Percentiles rank a stretch among this genome's conserved stretches.
Evolutionary conservation across 1,284 basidiomycete genomes (phyloP).

Genomic region (Puccinia brachypodii): DNA sequence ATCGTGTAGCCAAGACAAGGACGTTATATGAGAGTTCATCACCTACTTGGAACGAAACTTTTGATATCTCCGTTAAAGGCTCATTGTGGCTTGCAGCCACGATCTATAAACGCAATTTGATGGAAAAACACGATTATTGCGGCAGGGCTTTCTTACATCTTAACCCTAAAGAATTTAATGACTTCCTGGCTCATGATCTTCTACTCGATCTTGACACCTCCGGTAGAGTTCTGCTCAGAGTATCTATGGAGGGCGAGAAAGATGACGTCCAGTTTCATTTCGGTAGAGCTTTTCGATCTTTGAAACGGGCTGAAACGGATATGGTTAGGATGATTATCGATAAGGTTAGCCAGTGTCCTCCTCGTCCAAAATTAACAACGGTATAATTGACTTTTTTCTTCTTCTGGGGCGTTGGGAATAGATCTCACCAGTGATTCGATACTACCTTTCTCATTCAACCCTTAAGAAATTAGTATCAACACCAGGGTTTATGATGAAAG

Average conservation of each 20-base stretch:
- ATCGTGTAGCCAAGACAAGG: slow-evolving; percentile 86
- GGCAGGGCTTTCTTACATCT: slow-evolving; percentile 89
- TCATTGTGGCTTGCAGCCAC: slow-evolving; percentile 96
- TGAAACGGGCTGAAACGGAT: slow-evolving; percentile 91
- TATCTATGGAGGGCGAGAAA: slow-evolving; percentile 98
- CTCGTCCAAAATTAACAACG: too few relatives aligned
- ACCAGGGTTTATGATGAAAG: slow-evolving; percentile 39
- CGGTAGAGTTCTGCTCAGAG: slow-evolving; percentile 78
- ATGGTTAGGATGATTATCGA: slow-evolving; percentile 97
- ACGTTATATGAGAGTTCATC: slow-evolving; percentile 88
- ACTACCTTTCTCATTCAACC: slow-evolving; percentile 77
- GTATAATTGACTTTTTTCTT: neutral
- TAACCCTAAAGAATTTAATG: slow-evolving; percentile 82
- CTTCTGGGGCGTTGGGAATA: slow-evolving; percentile 59
- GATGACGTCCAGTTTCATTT: slow-evolving; percentile 98
- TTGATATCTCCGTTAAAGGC: slow-evolving; percentile 78
- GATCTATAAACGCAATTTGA: slow-evolving; percentile 80
- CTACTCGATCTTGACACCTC: slow-evolving; percentile 88
- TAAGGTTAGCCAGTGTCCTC: slow-evolving; percentile 68
- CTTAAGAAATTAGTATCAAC: slow-evolving; percentile 59
- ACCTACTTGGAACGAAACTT: slow-evolving; percentile 96
- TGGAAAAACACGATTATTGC: slow-evolving; percentile 70
- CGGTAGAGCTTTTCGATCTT: slow-evolving; percentile 86
- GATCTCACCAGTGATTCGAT: slow-evolving; percentile 92
- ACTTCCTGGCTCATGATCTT: slow-evolving; percentile 85